These are phyloP conservation scores for Boletus fagicola DNA, from an alignment of 768 basidiomycete species.

Conservation along the genomic window DNA sequence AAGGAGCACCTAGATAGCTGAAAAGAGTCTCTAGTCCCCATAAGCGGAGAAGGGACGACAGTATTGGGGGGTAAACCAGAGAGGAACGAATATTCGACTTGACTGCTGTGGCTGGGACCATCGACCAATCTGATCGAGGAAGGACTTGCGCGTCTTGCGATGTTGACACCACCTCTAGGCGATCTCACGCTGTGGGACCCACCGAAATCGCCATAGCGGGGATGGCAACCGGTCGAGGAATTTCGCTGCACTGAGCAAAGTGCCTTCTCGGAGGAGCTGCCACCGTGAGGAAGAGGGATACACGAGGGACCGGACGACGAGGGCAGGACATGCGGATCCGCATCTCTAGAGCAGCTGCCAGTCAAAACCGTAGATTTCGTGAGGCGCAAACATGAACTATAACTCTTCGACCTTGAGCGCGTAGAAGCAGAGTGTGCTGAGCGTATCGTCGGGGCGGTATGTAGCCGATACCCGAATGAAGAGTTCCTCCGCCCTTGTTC, in stretches of 20 bases:
- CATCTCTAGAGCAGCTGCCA: constrained; percentile 3
- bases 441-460: constrained; percentile 5
- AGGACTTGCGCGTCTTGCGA: constrained; percentile 14
- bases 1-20: constrained; percentile 22
- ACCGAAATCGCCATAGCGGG: constrained; percentile 5
- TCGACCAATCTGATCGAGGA: constrained; percentile 29
- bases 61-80: constrained; percentile 22
- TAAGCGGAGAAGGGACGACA: constrained; percentile 21
- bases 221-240: neutral
- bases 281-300: neutral
- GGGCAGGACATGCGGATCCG: neutral
- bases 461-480: constrained; percentile 9
- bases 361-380: constrained; percentile 11
- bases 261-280: neutral
- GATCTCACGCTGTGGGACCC: neutral
- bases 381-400: constrained; percentile 6
- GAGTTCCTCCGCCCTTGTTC: neutral
- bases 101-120: constrained; percentile 9
- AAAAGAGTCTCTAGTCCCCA: constrained; percentile 29
- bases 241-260: neutral
- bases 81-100: constrained; percentile 25
- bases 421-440: constrained; percentile 5
- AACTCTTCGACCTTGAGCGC: neutral
- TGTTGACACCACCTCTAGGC: neutral
- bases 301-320: neutral